A percentile compares a stretch with the other conserved stretches of the same genome.
Conservation (phyloP, 768 basidiomycete genomes). For the Mycena polygramma region DNA sequence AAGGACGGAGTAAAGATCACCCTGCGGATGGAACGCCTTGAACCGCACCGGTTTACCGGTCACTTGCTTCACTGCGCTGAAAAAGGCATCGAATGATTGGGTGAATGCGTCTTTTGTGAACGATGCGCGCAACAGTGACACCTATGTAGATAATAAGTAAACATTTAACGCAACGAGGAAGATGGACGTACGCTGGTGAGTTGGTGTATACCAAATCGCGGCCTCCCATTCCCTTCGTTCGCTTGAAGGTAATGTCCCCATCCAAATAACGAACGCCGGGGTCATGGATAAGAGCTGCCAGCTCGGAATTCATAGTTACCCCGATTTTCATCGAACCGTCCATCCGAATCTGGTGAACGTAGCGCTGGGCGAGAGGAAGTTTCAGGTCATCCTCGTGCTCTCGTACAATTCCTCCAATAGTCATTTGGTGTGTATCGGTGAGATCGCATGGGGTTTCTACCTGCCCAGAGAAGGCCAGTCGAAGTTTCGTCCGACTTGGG, state of each 20-base stretch:
- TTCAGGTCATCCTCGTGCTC: constrained; percentile 6
- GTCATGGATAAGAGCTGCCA: constrained; percentile 13
- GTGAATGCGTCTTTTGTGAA: background rate
- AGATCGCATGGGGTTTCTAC: background rate
- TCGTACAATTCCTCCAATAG: too few relatives aligned
- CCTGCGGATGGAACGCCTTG: constrained; percentile 16
- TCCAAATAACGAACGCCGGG: background rate
- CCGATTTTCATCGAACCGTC: constrained; percentile 19
- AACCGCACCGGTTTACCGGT: constrained; percentile 11
- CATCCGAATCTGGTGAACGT: constrained; percentile 22
- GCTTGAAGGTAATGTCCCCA: constrained; percentile 21
- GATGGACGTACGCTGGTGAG: background rate
- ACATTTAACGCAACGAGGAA: background rate
- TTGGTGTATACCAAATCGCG: constrained; percentile 15
- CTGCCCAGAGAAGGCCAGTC: constrained; percentile 5
- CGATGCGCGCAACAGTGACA: constrained; percentile 1
- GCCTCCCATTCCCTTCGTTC: constrained; percentile 22
- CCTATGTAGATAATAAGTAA: too few relatives aligned
- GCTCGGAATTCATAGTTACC: constrained; percentile 13
- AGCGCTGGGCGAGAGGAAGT: constrained; percentile 11
- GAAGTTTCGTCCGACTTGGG: background rate
- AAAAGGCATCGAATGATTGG: constrained; percentile 8
- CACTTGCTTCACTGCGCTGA: constrained; percentile 1
- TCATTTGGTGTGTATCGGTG: too few relatives aligned
- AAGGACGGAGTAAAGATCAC: constrained; percentile 9